Percentiles rank a stretch among this genome's conserved stretches.
Conservation (phyloP, 257 asterid species). For the Avicennia marina region DNA sequence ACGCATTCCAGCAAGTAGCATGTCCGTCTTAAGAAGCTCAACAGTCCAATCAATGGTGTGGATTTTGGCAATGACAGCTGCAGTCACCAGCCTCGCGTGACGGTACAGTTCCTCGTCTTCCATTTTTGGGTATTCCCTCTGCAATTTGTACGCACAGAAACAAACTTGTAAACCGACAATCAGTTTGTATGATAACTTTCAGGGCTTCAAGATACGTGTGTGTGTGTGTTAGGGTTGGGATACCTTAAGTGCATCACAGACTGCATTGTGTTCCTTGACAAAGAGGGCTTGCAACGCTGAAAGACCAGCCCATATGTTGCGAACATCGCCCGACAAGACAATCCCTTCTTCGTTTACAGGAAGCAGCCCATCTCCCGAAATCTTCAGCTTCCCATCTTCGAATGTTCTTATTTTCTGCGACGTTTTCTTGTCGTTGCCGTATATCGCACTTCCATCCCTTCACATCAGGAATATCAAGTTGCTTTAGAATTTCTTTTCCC, state of each 20-base stretch:
- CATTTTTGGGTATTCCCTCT: conserved; percentile 42
- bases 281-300: conserved; percentile 49
- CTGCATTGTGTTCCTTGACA: conserved; percentile 54
- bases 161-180: no score
- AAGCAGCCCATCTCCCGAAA: conserved; percentile 46
- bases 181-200: not conserved
- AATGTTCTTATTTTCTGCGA: conserved; percentile 39
- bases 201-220: not conserved
- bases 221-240: no score
- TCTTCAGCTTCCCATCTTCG: conserved; percentile 58
- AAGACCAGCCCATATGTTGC: conserved; percentile 67
- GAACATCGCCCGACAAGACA: conserved; percentile 46
- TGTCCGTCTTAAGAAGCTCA: conserved; percentile 59
- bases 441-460: conserved; percentile 71
- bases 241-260: conserved; percentile 54
- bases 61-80: conserved; percentile 62
- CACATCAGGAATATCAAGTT: not conserved
- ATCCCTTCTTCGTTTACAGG: conserved; percentile 31
- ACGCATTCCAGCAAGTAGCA: conserved; percentile 44
- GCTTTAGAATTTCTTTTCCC: no score
- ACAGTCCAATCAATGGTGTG: conserved; percentile 81
- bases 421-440: conserved; percentile 38
- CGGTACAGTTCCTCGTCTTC: conserved; percentile 45
- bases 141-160: not conserved
- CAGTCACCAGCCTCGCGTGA: conserved; percentile 53